A percentile compares a stretch with the other conserved stretches of the same genome.
Evolutionary conservation across 1,284 basidiomycete species (phyloP).

Genomic region (Dichomitus squalens): DNA sequence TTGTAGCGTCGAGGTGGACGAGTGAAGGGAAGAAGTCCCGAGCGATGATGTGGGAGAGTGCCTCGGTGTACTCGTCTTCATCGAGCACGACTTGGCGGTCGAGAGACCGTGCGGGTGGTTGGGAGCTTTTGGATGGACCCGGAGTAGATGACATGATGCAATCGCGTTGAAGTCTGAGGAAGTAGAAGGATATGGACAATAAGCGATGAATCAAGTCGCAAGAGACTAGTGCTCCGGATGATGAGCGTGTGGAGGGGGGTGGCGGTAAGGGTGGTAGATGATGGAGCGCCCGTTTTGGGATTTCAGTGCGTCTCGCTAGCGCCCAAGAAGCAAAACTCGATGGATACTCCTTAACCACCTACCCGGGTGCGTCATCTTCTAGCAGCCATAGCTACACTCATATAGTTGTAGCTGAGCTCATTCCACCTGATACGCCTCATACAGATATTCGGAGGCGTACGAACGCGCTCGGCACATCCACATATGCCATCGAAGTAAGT

Average conservation of each 20-base stretch:
- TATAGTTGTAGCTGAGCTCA: too few relatives aligned
- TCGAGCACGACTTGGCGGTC: conserved; percentile 78
- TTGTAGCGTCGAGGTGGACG: conserved; percentile 84
- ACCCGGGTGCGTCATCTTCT: too few relatives aligned
- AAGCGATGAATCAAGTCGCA: too few relatives aligned
- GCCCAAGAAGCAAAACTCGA: conserved; percentile 7
- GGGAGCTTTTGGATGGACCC: conserved; percentile 16
- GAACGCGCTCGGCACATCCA: too few relatives aligned
- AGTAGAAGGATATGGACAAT: neutral
- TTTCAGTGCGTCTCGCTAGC: neutral
- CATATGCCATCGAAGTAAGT: too few relatives aligned
- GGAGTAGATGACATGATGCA: conserved; percentile 10
- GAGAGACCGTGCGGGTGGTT: conserved; percentile 52
- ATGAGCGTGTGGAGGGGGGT: neutral
- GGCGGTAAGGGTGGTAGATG: neutral
- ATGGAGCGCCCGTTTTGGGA: conserved; percentile 4
- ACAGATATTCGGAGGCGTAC: too few relatives aligned
- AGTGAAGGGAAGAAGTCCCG: conserved; percentile 97
- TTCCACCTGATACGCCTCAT: too few relatives aligned
- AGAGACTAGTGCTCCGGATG: neutral
- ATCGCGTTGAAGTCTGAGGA: neutral
- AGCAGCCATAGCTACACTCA: too few relatives aligned
- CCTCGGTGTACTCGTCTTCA: conserved; percentile 94
- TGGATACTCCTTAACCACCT: neutral
- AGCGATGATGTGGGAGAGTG: conserved; percentile 92